phyloP scores from a whole-genome alignment of 495 filamentous ascomycete genomes.

The Xylaria longipes region DNA sequence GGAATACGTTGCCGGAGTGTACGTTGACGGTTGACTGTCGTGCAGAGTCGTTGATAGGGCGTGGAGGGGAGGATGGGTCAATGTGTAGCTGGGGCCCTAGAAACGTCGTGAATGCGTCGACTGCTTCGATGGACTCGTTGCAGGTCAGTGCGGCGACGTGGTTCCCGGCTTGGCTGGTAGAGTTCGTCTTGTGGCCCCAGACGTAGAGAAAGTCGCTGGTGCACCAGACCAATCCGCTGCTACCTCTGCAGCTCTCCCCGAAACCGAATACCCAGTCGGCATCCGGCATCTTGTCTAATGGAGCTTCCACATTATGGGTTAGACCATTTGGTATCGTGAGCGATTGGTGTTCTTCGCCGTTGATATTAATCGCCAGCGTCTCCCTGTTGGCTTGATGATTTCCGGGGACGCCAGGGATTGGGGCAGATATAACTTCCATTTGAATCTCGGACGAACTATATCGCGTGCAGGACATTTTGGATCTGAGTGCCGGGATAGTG shows the following conservation, averaged over 20 bases:
- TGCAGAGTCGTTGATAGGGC: conserved; percentile 27
- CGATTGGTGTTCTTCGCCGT: neutral
- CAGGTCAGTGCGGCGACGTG: conserved; percentile 30
- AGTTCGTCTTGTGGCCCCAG: conserved; percentile 9
- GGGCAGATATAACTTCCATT: neutral
- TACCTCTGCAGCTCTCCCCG: neutral
- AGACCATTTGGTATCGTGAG: neutral
- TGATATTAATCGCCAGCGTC: neutral
- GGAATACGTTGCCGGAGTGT: neutral
- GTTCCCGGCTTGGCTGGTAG: neutral
- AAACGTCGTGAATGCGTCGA: conserved; percentile 30
- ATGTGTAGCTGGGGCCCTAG: conserved; percentile 31
- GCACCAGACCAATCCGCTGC: neutral
- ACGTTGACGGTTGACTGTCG: conserved; percentile 11
- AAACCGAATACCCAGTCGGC: neutral
- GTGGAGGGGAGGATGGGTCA: conserved; percentile 28
- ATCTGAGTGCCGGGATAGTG: neutral
- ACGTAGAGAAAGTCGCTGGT: conserved; percentile 1
- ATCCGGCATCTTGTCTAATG: neutral
- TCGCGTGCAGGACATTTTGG: neutral
- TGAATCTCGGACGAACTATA: neutral
- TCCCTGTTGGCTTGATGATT: neutral
- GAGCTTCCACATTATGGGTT: neutral
- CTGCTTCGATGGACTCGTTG: conserved; percentile 36
- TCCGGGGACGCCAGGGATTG: neutral